Conservation (phyloP, 441 rosid species). For the Mallotus japonicus region DNA sequence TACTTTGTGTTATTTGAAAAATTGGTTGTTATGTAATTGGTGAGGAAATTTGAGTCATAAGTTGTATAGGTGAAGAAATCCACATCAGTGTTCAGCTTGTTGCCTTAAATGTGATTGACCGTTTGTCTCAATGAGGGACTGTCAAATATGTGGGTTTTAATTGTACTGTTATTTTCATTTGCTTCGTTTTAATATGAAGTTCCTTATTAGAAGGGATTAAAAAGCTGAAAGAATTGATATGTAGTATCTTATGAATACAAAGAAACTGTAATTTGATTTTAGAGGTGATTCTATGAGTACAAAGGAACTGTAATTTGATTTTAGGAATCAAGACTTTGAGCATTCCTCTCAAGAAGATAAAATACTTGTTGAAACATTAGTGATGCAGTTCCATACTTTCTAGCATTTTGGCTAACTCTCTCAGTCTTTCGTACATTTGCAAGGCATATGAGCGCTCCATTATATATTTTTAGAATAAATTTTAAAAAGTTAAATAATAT, state of each 20-base stretch:
- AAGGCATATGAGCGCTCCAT: no score
- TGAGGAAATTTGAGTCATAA: background rate
- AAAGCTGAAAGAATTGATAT: no score
- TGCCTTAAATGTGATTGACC: no score
- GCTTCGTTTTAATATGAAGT: no score
- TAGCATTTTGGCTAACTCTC: background rate
- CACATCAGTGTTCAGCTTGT: background rate
- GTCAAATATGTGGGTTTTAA: background rate
- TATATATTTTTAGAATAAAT: no score
- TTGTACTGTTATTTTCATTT: no score
- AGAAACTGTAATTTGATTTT: no score
- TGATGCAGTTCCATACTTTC: background rate
- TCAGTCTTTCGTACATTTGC: background rate
- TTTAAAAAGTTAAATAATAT: no score
- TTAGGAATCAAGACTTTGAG: background rate
- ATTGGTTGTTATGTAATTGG: background rate
- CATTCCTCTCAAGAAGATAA: background rate
- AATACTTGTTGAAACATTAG: background rate
- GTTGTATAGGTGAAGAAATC: background rate
- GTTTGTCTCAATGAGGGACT: no score
- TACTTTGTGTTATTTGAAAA: background rate
- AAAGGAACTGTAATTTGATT: no score
- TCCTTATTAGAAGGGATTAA: background rate
- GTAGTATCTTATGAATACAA: no score
- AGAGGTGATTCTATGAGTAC: no score